Conservation (phyloP, 2,329 filamentous ascomycete genomes). For the Periglandula ipomoeae region DNA sequence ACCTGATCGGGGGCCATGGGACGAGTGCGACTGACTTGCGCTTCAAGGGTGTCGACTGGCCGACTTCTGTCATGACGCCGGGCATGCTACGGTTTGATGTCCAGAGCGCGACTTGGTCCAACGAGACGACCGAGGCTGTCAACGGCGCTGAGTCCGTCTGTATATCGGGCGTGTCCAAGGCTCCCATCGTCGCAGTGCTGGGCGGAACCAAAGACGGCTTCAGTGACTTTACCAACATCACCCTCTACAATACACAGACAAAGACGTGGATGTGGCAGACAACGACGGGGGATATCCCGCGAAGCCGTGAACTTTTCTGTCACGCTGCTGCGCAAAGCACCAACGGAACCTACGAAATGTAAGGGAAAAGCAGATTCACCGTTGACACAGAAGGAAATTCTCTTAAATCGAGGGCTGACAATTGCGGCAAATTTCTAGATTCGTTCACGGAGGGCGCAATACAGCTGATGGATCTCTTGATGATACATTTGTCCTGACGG, state of each 20-base stretch:
- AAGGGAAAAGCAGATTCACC: no score
- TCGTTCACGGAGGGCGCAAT: conserved; percentile 26
- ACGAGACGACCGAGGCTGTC: conserved; percentile 17
- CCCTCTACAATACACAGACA: conserved; percentile 23
- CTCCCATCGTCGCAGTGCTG: conserved; percentile 23
- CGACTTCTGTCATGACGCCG: conserved; percentile 13
- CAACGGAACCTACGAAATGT: conserved; percentile 28
- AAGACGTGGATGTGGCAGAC: conserved; percentile 25
- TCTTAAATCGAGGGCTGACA: no score
- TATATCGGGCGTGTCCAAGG: conserved; percentile 21
- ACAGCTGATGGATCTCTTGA: conserved; percentile 14
- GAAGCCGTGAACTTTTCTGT: conserved; percentile 21
- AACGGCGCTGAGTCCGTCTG: conserved; percentile 21
- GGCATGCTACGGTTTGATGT: conserved; percentile 25
- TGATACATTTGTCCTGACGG: conserved; percentile 26
- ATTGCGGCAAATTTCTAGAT: no score
- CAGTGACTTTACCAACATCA: conserved; percentile 19
- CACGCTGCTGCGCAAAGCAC: conserved; percentile 22
- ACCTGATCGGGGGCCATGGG: conserved; percentile 22
- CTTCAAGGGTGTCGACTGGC: conserved; percentile 8
- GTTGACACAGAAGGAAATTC: conserved; percentile 6
- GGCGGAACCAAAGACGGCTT: conserved; percentile 20
- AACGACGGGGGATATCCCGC: conserved; percentile 22
- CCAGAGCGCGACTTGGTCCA: conserved; percentile 20
- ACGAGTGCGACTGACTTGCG: conserved; percentile 16